Evolutionary conservation across 176 grass and related monocot genomes (phyloP).

Genomic region (Triticum monococcum): DNA sequence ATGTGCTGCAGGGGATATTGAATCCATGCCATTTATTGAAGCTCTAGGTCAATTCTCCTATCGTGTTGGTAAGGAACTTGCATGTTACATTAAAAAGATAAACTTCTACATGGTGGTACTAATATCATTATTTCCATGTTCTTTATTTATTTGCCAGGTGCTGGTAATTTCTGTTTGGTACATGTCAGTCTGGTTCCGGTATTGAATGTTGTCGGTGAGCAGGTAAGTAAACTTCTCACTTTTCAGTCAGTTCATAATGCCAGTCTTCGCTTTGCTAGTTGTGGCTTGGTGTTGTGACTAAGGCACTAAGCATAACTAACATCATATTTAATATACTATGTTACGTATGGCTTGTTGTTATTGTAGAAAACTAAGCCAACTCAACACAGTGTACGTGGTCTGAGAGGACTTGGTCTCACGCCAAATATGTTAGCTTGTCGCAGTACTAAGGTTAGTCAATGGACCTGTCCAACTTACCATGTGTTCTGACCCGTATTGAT

Average conservation of each 20-base stretch:
- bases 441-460: conserved; percentile 32
- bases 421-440: conserved; percentile 56
- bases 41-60: conserved; percentile 61
- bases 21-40: conserved; percentile 57
- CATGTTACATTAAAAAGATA: not conserved
- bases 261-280: not conserved
- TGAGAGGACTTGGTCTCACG: conserved; percentile 48
- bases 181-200: conserved; percentile 67
- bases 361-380: conserved; percentile 69
- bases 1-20: conserved; percentile 58
- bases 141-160: conserved; percentile 30
- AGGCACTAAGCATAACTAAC: not conserved
- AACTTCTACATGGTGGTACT: not conserved
- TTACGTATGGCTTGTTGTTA: not conserved
- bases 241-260: not conserved
- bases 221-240: conserved; percentile 18
- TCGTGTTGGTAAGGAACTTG: conserved; percentile 40
- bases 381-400: conserved; percentile 47
- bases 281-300: not conserved
- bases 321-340: not conserved
- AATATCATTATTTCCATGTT: not conserved
- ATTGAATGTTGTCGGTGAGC: conserved; percentile 57
- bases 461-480: not conserved
- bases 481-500: not conserved
- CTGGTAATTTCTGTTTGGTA: conserved; percentile 55